Evolutionary conservation across 306 rosid species (phyloP).

Genomic region (Cucumis sativus): DNA sequence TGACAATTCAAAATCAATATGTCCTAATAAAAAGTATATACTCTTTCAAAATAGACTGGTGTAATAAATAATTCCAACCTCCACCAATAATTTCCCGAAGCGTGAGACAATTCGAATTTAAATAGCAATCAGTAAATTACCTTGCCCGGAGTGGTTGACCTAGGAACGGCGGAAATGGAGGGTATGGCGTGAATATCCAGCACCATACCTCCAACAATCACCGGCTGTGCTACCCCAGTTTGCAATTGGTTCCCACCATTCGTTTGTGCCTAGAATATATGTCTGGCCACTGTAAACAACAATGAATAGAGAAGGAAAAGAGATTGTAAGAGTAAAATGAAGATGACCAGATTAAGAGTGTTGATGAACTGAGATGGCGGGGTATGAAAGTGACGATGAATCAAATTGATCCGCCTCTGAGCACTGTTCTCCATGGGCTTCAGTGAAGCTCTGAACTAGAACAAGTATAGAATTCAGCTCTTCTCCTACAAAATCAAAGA

Average conservation of each 20-base stretch:
- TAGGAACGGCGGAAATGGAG: slow-evolving; percentile 19
- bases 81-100: not conserved
- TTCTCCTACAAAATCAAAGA: not conserved
- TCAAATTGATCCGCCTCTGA: slow-evolving; percentile 22
- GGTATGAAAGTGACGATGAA: slow-evolving; percentile 19
- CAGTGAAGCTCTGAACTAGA: not conserved
- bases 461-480: not conserved
- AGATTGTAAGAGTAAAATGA: not conserved
- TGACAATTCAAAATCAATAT: not conserved
- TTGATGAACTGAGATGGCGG: not conserved
- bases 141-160: slow-evolving; percentile 69
- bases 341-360: slow-evolving; percentile 18
- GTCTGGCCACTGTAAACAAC: not conserved
- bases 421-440: slow-evolving; percentile 19
- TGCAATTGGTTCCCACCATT: slow-evolving; percentile 20
- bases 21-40: not conserved
- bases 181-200: slow-evolving; percentile 59
- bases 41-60: not conserved
- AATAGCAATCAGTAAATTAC: slow-evolving; percentile 16
- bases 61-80: not conserved
- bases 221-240: slow-evolving; percentile 30
- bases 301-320: not conserved
- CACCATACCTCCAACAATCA: slow-evolving; percentile 84
- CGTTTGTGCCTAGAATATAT: slow-evolving; percentile 4
- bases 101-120: not conserved